A percentile compares a stretch with the other conserved stretches of the same genome.
These are phyloP conservation scores for Saccharomycopsis guyanensis DNA, from an alignment of 805 yeast genomes.

Conservation along the genomic window DNA sequence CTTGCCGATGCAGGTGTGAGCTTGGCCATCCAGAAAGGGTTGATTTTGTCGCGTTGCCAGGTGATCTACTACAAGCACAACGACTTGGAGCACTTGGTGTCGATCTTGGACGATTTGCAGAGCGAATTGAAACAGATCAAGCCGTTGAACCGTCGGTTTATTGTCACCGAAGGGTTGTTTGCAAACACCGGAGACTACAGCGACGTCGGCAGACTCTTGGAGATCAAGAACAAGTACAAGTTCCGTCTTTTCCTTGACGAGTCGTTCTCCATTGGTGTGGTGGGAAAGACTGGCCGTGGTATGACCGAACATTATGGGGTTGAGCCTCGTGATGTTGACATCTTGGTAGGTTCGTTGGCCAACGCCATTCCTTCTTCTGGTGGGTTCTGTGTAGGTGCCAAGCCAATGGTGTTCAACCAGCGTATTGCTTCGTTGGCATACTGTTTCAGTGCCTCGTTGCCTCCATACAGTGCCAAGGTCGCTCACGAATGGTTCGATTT, in stretches of 20 bases:
- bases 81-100: conserved; percentile 75
- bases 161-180: conserved; percentile 86
- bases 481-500: conserved; percentile 47
- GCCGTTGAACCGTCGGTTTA: conserved; percentile 83
- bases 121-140: conserved; percentile 54
- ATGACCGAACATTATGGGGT: conserved; percentile 65
- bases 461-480: conserved; percentile 78
- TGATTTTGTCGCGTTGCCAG: conserved; percentile 78
- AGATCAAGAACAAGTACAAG: conserved; percentile 73
- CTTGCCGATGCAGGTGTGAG: conserved; percentile 78
- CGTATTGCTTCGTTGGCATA: conserved; percentile 84
- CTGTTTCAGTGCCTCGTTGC: conserved; percentile 90
- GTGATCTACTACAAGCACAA: conserved; percentile 73
- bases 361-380: conserved; percentile 78
- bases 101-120: conserved; percentile 51
- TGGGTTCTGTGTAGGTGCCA: conserved; percentile 85
- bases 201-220: conserved; percentile 57
- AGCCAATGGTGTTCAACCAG: conserved; percentile 84
- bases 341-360: conserved; percentile 84
- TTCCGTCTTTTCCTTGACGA: conserved; percentile 86
- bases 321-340: conserved; percentile 57
- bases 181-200: conserved; percentile 76
- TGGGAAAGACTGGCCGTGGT: conserved; percentile 85
- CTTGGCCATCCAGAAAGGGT: conserved; percentile 79
- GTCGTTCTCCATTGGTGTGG: conserved; percentile 73